Evolutionary conservation across 2,329 filamentous ascomycete species (phyloP).

Genomic region (Ciborinia camelliae): DNA sequence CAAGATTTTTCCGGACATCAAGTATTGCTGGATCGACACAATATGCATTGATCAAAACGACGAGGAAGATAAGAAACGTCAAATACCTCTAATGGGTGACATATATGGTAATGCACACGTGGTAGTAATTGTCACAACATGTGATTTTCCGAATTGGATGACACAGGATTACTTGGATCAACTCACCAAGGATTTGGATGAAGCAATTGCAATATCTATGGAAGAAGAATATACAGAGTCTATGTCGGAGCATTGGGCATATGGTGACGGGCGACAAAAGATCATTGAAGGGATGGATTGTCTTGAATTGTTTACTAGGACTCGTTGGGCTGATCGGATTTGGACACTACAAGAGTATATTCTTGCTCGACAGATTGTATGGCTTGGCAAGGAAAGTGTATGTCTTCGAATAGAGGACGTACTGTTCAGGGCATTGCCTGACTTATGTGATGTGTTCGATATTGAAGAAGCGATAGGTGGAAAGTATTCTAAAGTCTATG

Average conservation of each 20-base stretch:
- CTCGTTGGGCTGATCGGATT: slow-evolving; percentile 16
- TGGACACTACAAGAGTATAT: slow-evolving; percentile 21
- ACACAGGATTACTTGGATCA: slow-evolving; percentile 8
- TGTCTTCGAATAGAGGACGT: not conserved
- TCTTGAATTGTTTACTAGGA: slow-evolving; percentile 12
- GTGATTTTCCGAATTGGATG: slow-evolving; percentile 12
- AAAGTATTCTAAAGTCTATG: slow-evolving; percentile 11
- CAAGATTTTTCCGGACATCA: slow-evolving; percentile 10
- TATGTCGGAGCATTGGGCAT: not conserved
- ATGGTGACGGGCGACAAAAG: slow-evolving; percentile 8
- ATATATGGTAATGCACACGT: slow-evolving; percentile 20
- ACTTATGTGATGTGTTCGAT: slow-evolving; percentile 6
- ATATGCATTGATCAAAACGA: slow-evolving; percentile 25
- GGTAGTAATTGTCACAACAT: slow-evolving; percentile 11
- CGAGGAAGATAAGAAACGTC: slow-evolving; percentile 18
- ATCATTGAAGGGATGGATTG: slow-evolving; percentile 18
- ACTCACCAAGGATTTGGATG: slow-evolving; percentile 8
- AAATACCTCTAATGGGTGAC: slow-evolving; percentile 22
- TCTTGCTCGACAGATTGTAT: slow-evolving; percentile 10
- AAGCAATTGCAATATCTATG: slow-evolving; percentile 4
- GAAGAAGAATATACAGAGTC: not conserved
- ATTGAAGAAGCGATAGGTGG: not conserved
- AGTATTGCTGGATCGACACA: slow-evolving; percentile 22
- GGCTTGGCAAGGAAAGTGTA: slow-evolving; percentile 1
- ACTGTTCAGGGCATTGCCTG: slow-evolving; percentile 1